phyloP scores from a whole-genome alignment of 371 early-diverging fungal species.

The Rhizomucor miehei region DNA sequence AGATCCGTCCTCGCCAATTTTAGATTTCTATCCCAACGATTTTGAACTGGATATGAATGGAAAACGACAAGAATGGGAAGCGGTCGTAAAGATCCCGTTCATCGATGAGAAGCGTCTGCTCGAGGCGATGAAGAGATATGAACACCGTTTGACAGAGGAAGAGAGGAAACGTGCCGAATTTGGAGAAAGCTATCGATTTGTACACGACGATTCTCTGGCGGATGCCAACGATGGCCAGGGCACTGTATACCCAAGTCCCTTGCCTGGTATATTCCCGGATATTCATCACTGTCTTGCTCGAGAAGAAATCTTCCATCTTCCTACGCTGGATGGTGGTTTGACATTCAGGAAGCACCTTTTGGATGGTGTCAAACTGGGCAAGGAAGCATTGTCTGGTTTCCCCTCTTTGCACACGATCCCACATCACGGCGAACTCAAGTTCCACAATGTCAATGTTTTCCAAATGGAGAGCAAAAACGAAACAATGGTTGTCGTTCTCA shows the following conservation, averaged over 20 bases:
- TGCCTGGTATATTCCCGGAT: conserved; percentile 73
- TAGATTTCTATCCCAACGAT: conserved; percentile 90
- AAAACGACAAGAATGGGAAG: conserved; percentile 98
- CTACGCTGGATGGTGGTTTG: conserved; percentile 48
- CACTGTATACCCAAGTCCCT: conserved; percentile 56
- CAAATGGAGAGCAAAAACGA: conserved; percentile 80
- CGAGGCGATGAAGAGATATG: conserved; percentile 74
- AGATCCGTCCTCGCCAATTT: conserved; percentile 78
- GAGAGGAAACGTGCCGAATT: conserved; percentile 66
- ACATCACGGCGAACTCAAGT: conserved; percentile 63
- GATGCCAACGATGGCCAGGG: conserved; percentile 18
- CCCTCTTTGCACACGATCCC: conserved; percentile 83
- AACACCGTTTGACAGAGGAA: conserved; percentile 64
- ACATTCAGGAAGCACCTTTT: conserved; percentile 63
- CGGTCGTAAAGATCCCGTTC: conserved; percentile 92
- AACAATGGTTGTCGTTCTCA: conserved; percentile 72
- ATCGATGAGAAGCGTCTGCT: conserved; percentile 87
- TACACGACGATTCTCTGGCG: conserved; percentile 49
- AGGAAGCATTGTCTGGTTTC: conserved; percentile 81
- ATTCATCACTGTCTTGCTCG: conserved; percentile 55
- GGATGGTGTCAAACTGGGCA: conserved; percentile 67
- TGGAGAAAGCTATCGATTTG: conserved; percentile 68
- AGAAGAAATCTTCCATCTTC: conserved; percentile 50
- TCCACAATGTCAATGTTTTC: conserved; percentile 85
- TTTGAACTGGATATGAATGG: conserved; percentile 98